Base-by-base conservation (phyloP, 169 alveolate species). In the Amoebophrya sp. region DNA sequence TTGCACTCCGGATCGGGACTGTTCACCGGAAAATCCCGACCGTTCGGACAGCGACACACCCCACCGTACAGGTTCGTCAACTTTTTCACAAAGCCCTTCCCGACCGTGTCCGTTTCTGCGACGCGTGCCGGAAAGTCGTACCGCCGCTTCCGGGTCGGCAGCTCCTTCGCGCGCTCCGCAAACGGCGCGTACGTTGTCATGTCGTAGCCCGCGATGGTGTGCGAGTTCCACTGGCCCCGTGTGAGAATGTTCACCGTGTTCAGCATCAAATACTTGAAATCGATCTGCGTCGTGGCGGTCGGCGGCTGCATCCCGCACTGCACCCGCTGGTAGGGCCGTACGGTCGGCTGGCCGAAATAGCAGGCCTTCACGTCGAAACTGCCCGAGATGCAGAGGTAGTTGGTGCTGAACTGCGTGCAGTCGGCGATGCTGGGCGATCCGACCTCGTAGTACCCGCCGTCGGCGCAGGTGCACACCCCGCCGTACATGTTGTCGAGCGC, bases 381-480 rank as follows among this genome's bases (percentile, higher is more conserved):
- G 29, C 83, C 83, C 1, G 32, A 2, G 10, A 66, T 3, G 18
- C 83, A 66, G 35, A 66, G 83, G 83, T n/a, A 25, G 83, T 66
- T 66, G 35, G 0, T 2, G 83, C 83, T 66, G 83, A 7, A 66
- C 35, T 2, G 32, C 39, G 83, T 66, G 83, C 83, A 66, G 35
- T 66, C 83, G 32, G 35, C 12, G 32, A 25, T 25, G 35, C 10
- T 25, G 7, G 83, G 83, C 12, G 35, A 12, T 2, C 39, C 83
- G 32, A 66, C 83, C 29, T 66, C 83, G 83, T 12, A 66, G 83
- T 66, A 66, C 35, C 39, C 29, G 29, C 83, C 83, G 83, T 66
- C 83, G 38, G 83, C 32, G 35, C 83, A 66, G 38, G 83, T 66
- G 83, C 83, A 66, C 35, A 66, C 83, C 32, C 83, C 83, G 35